These are phyloP conservation scores for Boletus vinaceobasis DNA, from an alignment of 768 basidiomycete species.

Conservation along the genomic window DNA sequence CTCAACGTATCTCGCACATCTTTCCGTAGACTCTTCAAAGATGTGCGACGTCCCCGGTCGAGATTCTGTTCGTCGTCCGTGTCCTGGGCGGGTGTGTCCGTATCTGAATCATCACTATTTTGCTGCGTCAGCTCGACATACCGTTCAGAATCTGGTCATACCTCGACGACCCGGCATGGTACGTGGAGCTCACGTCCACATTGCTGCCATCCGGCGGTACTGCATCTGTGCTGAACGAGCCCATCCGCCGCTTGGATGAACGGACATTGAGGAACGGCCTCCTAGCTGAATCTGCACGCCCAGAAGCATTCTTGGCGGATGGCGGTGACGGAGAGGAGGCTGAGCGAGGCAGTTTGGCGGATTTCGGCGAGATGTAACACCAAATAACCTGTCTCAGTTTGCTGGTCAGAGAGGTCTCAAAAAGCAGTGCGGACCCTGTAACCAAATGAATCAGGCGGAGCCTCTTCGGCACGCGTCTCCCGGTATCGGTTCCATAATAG, in stretches of 20 bases:
- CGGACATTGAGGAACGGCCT: slow-evolving; percentile 35
- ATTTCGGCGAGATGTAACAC: slow-evolving; percentile 5
- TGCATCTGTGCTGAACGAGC: slow-evolving; percentile 20
- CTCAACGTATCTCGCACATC: slow-evolving; percentile 25
- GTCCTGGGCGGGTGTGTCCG: slow-evolving; percentile 54
- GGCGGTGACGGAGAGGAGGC: slow-evolving; percentile 75
- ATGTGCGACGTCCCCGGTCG: slow-evolving; percentile 43
- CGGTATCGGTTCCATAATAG: slow-evolving; percentile 11
- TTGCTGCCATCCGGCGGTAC: slow-evolving; percentile 28
- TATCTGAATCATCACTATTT: slow-evolving; percentile 46
- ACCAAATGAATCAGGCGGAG: background rate
- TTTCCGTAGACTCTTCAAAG: slow-evolving; percentile 29
- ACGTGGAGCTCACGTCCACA: slow-evolving; percentile 81
- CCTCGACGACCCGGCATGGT: slow-evolving; percentile 84
- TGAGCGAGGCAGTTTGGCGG: slow-evolving; percentile 72
- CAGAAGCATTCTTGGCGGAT: slow-evolving; percentile 47
- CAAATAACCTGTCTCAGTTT: background rate
- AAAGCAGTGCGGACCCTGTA: slow-evolving; percentile 2
- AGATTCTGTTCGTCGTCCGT: slow-evolving; percentile 48
- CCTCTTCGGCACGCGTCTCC: background rate
- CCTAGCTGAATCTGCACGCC: slow-evolving; percentile 47
- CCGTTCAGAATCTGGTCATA: slow-evolving; percentile 29
- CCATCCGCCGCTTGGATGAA: slow-evolving; percentile 24
- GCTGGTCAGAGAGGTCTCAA: background rate
- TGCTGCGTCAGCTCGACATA: slow-evolving; percentile 19